A percentile compares a stretch with the other conserved stretches of the same genome.
Conservation (phyloP, 1,284 basidiomycete genomes). For the Boletus hoseneyae region DNA sequence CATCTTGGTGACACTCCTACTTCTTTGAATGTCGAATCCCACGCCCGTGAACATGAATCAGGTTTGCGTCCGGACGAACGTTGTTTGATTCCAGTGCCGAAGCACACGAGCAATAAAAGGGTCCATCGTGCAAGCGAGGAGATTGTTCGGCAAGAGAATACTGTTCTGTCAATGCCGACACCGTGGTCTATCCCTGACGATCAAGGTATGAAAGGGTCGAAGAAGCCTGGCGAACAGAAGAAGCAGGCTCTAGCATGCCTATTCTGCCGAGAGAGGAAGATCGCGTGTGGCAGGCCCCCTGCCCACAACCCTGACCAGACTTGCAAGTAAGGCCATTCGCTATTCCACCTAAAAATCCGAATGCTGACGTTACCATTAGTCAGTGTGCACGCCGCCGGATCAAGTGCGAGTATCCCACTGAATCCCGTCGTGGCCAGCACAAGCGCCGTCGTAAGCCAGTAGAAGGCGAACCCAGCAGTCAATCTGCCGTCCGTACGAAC, state of each 20-base stretch:
- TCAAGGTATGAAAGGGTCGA: conserved; percentile 31
- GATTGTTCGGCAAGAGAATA: conserved; percentile 30
- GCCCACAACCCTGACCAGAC: conserved; percentile 34
- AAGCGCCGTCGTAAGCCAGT: conserved; percentile 39
- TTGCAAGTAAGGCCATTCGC: conserved; percentile 34
- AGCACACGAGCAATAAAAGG: conserved; percentile 29
- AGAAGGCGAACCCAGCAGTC: conserved; percentile 25
- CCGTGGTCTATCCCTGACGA: conserved; percentile 38
- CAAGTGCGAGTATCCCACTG: conserved; percentile 48
- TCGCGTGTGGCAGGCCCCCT: conserved; percentile 37
- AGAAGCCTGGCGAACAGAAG: conserved; percentile 37
- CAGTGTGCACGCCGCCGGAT: conserved; percentile 48
- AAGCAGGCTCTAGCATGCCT: conserved; percentile 40
- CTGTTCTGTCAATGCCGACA: conserved; percentile 25
- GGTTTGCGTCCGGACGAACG: conserved; percentile 27
- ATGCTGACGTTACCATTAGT: conserved; percentile 34
- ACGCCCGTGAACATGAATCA: conserved; percentile 19
- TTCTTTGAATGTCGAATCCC: conserved; percentile 16
- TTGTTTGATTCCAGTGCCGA: conserved; percentile 20
- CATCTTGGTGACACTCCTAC: conserved; percentile 11
- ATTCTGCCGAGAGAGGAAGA: conserved; percentile 39
- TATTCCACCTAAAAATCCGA: conserved; percentile 8
- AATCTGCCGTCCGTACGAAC: conserved; percentile 25
- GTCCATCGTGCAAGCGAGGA: conserved; percentile 31
- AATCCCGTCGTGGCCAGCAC: conserved; percentile 50